Percentiles rank a stretch among this genome's conserved stretches.
Conservation (phyloP, 441 rosid genomes). For the Croton laevigatus region DNA sequence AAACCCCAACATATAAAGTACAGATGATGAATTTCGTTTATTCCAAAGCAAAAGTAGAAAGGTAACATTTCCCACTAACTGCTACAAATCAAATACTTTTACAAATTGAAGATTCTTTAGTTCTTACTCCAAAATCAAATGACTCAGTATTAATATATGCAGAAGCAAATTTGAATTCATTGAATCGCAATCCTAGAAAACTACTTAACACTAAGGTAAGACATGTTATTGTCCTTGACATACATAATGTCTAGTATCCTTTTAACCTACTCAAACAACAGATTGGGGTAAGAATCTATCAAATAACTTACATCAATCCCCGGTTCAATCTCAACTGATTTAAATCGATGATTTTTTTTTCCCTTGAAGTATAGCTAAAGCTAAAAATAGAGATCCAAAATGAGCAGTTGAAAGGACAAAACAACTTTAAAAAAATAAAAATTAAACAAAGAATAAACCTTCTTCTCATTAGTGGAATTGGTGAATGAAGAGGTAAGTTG, state of each 20-base stretch:
- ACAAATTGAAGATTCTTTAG: not conserved
- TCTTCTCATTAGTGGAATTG: slow-evolving; percentile 45
- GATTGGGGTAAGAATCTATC: not conserved
- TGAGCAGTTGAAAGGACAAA: not conserved
- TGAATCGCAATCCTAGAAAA: not conserved
- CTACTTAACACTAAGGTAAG: not conserved
- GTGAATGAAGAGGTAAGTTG: slow-evolving; percentile 32
- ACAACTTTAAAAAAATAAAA: not conserved
- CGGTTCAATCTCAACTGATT: not conserved
- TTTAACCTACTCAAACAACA: no score
- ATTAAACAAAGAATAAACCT: slow-evolving; percentile 30
- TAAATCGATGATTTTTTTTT: not conserved
- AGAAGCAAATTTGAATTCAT: not conserved
- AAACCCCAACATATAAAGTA: not conserved
- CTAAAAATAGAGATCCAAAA: not conserved
- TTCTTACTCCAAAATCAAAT: slow-evolving; percentile 3
- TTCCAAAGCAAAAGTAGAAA: not conserved
- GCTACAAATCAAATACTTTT: not conserved
- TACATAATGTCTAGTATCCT: not conserved
- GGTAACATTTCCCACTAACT: no score
- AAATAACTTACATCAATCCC: not conserved
- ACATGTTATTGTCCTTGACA: not conserved
- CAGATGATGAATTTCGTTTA: not conserved
- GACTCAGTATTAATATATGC: not conserved
- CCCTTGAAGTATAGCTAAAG: not conserved